Evolutionary conservation across 2,329 filamentous ascomycete species (phyloP).

Genomic region (Anthostomella pinea): DNA sequence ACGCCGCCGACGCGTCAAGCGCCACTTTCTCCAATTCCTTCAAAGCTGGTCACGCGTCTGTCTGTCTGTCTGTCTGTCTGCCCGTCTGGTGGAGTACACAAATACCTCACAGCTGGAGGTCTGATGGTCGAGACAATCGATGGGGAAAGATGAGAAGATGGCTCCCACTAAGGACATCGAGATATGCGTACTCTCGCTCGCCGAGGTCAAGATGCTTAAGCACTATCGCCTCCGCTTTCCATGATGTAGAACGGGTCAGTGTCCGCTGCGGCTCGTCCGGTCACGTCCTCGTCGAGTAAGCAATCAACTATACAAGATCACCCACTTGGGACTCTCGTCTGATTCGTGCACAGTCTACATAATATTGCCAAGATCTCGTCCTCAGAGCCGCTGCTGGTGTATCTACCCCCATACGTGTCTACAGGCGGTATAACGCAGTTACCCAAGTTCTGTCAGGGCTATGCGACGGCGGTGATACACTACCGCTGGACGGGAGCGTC

Average conservation of each 20-base stretch:
- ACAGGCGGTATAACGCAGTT: conserved; percentile 28
- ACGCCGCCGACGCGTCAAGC: no score
- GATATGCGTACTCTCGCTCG: conserved; percentile 8
- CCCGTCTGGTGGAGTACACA: no score
- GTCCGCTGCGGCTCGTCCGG: conserved; percentile 50
- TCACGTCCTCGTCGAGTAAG: conserved; percentile 50
- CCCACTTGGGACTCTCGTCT: conserved; percentile 10
- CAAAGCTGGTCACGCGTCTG: no score
- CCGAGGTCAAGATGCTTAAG: conserved; percentile 18
- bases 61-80: no score
- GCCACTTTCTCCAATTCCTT: no score
- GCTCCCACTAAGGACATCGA: conserved; percentile 10
- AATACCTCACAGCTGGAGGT: no score
- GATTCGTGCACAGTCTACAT: conserved; percentile 41
- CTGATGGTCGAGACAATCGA: no score
- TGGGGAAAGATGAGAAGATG: conserved; percentile 14
- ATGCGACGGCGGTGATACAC: conserved; percentile 54
- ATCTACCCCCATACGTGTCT: conserved; percentile 47
- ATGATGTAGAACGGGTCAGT: conserved; percentile 39
- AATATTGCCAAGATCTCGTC: conserved; percentile 40
- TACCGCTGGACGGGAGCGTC: conserved; percentile 51
- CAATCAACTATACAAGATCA: conserved; percentile 2
- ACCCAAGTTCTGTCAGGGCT: conserved; percentile 40
- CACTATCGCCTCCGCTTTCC: conserved; percentile 16
- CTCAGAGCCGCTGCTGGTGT: conserved; percentile 48